A percentile compares a stretch with the other conserved stretches of the same genome.
Evolutionary conservation across 2,329 filamentous ascomycete species (phyloP).

Genomic region (Scedosporium minutisporum): DNA sequence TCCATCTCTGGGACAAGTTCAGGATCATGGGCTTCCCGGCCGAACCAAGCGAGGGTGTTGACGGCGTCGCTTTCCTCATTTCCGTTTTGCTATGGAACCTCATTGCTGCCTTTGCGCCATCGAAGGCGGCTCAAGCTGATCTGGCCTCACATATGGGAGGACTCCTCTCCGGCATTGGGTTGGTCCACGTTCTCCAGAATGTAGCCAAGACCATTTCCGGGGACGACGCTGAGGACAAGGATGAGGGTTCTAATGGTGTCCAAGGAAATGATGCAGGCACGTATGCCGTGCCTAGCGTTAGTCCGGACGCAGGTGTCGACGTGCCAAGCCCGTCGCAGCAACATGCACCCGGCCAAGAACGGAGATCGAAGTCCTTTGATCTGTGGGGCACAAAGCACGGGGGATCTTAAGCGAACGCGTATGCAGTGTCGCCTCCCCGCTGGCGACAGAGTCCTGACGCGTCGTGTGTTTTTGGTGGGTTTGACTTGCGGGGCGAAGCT

Average conservation of each 20-base stretch:
- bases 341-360: background rate
- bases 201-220: background rate
- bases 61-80: slow-evolving; percentile 45
- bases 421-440: background rate
- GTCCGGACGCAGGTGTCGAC: background rate
- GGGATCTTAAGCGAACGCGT: background rate
- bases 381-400: slow-evolving; percentile 3
- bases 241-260: background rate
- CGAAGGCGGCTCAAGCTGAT: slow-evolving; percentile 31
- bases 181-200: slow-evolving; percentile 24
- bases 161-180: slow-evolving; percentile 35
- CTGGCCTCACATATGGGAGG: slow-evolving; percentile 47
- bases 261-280: background rate
- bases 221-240: slow-evolving; percentile 1
- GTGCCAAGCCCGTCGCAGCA: background rate
- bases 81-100: slow-evolving; percentile 40
- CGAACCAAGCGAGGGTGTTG: slow-evolving; percentile 40
- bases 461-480: background rate
- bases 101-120: slow-evolving; percentile 32
- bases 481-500: background rate
- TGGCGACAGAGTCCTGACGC: background rate
- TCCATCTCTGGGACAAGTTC: slow-evolving; percentile 46
- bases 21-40: slow-evolving; percentile 47
- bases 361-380: slow-evolving; percentile 9
- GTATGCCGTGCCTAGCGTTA: background rate